Base-by-base conservation (phyloP, 257 asterid species). In the Primulina eburnea region DNA sequence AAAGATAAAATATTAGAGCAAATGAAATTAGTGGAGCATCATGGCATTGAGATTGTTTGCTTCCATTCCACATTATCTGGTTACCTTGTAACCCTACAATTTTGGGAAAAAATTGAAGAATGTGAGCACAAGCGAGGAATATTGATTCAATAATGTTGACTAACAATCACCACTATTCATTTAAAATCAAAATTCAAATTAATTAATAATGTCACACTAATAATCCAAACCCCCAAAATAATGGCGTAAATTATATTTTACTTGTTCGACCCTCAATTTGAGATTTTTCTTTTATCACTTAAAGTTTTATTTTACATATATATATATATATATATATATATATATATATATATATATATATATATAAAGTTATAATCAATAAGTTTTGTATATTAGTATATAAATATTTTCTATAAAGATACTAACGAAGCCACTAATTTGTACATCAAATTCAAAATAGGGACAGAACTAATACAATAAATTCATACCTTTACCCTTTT, bases 401-500 rank as follows among this genome's bases (percentile, higher is more conserved):
- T 8, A 11, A 20, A 47, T 40, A 16, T 14, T 47, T 47, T 14
- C 8, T 4, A 47, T 47, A 47, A 47, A 14, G 16, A 12, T n/a
- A n/a, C n/a, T 47, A 16, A 47, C 8, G 8, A 16, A 4, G 56
- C 4, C 56, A 12, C 14, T 43, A 14, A 26, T 8, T 8, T 14
- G 35, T n/a, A 67, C 70, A 71, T 58, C 4, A 18, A n/a, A 38
- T 16, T 47, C 55, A 47, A 47, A 47, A 20, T 47, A 47, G 16
- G 21, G 18, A 10, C 9, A 33, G 24, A 72, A 30, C 62, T 71
- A 69, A 67, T 62, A 53, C 24, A 50, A 17, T 8, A 16, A 2
- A 43, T 9, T 2, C 82, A 33, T 83, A 91, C 96, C 96, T 89
- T 91, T 53, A 91, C 95, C 72, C 84, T 84, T 77, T 81, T 85